Evolutionary conservation across 495 filamentous ascomycete species (phyloP), one percentile per base, ranked within the genome.

Genomic region (Annulohypoxylon nitens): DNA sequence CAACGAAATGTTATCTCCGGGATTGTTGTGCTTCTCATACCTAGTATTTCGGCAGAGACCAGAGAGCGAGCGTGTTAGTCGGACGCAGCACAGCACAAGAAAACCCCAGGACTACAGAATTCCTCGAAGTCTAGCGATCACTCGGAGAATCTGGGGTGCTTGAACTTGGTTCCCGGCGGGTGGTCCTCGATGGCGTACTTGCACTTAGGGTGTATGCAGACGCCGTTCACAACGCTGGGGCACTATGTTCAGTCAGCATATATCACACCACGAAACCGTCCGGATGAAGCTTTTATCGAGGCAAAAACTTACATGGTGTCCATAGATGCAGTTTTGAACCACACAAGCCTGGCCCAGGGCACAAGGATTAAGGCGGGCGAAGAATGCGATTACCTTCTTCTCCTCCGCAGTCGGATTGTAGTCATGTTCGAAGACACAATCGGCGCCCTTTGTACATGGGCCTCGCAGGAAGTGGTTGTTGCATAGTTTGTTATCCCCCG

Each of bases 281-380:
- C 39, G 10, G 20, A 3, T 12, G 48, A 50, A 18, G 11, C 4
- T 26, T 8, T 30, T 11, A 39, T 25, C 23, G 4, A 43, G 2
- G 14, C 11, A 4, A 0, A 59, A 37, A 80, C 82, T 75, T 61
- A 85, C 83, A 61, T 87, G 84, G 77, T 97, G 94, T 14, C 94
- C 93, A 75, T 96, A 97, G 54, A 95, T 95, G 81, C 94, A 97
- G 61, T 92, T 90, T 0, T 88, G 81, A 47, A 90, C 89, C 37
- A 92, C 89, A 77, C 94, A 97, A 16, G 89, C 87, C 73, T 91
- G 86, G 3, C 93, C 92, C 71, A 88, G 89, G 4, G 86, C 83
- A 80, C 94, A 97, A 9, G 93, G 93, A 41, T 92, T 93, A 83
- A 94, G 87, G 37, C 93, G 88, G 23, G 93, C 89, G 53, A 96